Conservation (phyloP, 495 filamentous ascomycete genomes). For the Diplogelasinospora grovesii region DNA sequence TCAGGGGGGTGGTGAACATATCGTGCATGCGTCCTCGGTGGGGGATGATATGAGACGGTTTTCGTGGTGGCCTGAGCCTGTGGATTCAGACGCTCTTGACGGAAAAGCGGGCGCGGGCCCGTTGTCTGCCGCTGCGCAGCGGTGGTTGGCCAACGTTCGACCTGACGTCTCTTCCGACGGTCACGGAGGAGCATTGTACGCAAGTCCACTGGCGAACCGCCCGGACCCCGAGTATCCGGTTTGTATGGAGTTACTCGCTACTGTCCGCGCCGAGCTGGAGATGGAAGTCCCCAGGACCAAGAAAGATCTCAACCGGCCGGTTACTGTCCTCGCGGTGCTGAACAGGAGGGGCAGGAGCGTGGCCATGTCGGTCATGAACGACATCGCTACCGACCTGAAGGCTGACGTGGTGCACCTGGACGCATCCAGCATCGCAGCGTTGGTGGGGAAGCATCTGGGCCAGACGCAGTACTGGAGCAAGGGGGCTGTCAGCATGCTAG, state of each 20-base stretch:
- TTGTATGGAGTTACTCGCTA: slow-evolving; percentile 29
- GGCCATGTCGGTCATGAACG: slow-evolving; percentile 25
- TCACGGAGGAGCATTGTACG: slow-evolving; percentile 4
- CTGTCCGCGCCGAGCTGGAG: slow-evolving; percentile 28
- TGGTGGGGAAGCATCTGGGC: slow-evolving; percentile 66
- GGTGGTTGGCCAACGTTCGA: slow-evolving; percentile 16
- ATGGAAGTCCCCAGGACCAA: slow-evolving; percentile 17
- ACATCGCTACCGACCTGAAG: slow-evolving; percentile 50
- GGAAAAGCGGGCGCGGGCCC: too few species aligned
- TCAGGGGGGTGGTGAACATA: too few species aligned
- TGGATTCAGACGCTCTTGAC: too few species aligned
- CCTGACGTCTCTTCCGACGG: slow-evolving; percentile 1
- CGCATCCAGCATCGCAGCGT: slow-evolving; percentile 71
- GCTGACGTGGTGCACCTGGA: slow-evolving; percentile 76
- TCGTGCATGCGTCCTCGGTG: too few species aligned
- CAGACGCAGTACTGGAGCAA: slow-evolving; percentile 47
- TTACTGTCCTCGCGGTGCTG: slow-evolving; percentile 31
- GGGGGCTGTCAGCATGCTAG: slow-evolving; percentile 48
- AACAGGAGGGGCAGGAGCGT: slow-evolving; percentile 28
- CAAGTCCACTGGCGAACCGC: slow-evolving; percentile 18
- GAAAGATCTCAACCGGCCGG: slow-evolving; percentile 25
- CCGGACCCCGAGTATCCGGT: slow-evolving; percentile 20
- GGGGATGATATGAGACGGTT: slow-evolving; percentile 3
- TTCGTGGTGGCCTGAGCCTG: slow-evolving; percentile 12
- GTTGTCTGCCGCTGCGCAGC: slow-evolving; percentile 9